A percentile compares a stretch with the other conserved stretches of the same genome.
phyloP scores from a whole-genome alignment of 768 basidiomycete species.

The Leccinellum rugosiceps region DNA sequence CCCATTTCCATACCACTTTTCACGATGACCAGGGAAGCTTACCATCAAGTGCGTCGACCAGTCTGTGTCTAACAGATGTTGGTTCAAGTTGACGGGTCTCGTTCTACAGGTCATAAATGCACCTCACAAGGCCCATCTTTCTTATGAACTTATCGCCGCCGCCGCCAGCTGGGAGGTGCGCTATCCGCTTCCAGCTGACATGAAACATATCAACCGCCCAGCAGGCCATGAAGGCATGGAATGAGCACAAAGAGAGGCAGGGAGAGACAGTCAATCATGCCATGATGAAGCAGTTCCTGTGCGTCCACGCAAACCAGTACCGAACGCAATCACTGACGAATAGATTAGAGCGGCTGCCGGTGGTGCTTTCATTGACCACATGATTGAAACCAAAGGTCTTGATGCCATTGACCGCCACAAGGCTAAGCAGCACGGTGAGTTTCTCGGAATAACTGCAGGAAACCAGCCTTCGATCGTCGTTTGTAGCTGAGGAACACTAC shows the following conservation, averaged over 20 bases:
- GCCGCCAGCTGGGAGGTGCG: conserved; percentile 64
- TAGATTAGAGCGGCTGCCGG: conserved; percentile 48
- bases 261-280: conserved; percentile 51
- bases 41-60: conserved; percentile 16
- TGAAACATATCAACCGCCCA: background rate
- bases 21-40: conserved; percentile 18
- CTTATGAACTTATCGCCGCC: conserved; percentile 65
- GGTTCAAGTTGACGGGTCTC: background rate
- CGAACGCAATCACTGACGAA: background rate
- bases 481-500: conserved; percentile 8
- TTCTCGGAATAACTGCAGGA: too few relatives aligned
- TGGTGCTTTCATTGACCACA: conserved; percentile 51
- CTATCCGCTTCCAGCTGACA: background rate
- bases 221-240: conserved; percentile 63
- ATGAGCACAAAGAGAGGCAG: conserved; percentile 47
- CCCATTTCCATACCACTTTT: background rate
- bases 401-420: conserved; percentile 44
- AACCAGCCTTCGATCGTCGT: background rate
- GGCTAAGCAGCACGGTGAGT: conserved; percentile 39
- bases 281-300: conserved; percentile 48
- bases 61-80: background rate
- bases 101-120: conserved; percentile 41
- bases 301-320: conserved; percentile 34
- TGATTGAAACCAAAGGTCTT: conserved; percentile 59
- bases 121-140: conserved; percentile 54